These are phyloP conservation scores for Lenzites betulinus DNA, from an alignment of 768 basidiomycete species.

Conservation along the genomic window DNA sequence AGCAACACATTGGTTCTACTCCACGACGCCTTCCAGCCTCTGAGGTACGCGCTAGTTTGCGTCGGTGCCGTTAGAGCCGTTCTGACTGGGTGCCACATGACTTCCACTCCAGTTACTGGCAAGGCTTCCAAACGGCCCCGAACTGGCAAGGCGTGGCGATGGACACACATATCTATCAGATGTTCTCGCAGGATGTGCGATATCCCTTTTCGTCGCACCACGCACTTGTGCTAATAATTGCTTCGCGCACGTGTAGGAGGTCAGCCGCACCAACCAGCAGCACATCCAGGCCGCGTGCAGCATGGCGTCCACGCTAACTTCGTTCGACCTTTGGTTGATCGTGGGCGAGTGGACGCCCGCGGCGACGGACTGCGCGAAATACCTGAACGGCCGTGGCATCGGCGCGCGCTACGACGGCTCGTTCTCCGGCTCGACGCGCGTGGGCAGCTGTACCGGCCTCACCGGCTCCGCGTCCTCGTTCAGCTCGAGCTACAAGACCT, in stretches of 20 bases:
- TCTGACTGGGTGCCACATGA: background rate
- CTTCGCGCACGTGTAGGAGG: constrained; percentile 36
- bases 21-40: constrained; percentile 78
- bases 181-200: constrained; percentile 63
- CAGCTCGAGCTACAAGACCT: constrained; percentile 76
- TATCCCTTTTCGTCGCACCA: background rate
- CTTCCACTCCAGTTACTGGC: constrained; percentile 53
- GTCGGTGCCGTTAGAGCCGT: background rate
- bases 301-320: constrained; percentile 44
- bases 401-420: constrained; percentile 66
- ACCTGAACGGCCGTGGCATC: constrained; percentile 80
- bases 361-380: constrained; percentile 75
- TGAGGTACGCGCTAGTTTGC: constrained; percentile 34
- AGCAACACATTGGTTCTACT: constrained; percentile 66
- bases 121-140: constrained; percentile 56
- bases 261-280: constrained; percentile 46
- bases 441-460: constrained; percentile 74
- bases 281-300: constrained; percentile 66
- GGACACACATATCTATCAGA: constrained; percentile 80
- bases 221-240: background rate
- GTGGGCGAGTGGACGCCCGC: constrained; percentile 91
- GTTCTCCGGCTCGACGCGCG: constrained; percentile 58
- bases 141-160: constrained; percentile 67
- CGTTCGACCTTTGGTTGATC: constrained; percentile 72
- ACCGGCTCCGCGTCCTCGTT: constrained; percentile 79